Conservation (phyloP, 148 eudicot species). For the Rhododendron vialii region DNA sequence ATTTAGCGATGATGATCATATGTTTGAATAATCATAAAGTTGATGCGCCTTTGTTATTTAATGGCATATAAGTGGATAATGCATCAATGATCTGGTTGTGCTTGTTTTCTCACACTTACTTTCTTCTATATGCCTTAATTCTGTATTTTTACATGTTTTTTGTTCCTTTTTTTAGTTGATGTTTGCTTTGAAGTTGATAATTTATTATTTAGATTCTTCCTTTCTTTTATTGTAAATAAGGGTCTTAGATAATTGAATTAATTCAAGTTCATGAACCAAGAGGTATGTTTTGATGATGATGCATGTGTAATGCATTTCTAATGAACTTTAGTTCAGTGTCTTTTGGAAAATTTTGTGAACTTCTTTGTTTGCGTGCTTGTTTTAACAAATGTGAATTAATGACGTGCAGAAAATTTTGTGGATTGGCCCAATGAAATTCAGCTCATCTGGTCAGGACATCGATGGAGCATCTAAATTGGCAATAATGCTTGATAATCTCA, state of each 20-base stretch:
- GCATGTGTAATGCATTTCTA: background rate
- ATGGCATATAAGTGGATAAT: background rate
- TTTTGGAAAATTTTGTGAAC: background rate
- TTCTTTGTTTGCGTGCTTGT: background rate
- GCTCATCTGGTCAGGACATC: slow-evolving; percentile 25
- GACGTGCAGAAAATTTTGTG: slow-evolving; percentile 64
- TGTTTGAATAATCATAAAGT: background rate
- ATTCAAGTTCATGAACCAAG: background rate
- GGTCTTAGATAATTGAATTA: background rate
- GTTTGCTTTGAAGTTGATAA: background rate
- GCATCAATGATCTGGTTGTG: background rate
- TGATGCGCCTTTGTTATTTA: background rate
- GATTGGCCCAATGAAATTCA: slow-evolving; percentile 63
- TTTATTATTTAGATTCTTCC: background rate
- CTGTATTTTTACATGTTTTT: background rate
- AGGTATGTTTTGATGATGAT: background rate
- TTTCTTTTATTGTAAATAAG: background rate
- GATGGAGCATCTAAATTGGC: slow-evolving; percentile 49
- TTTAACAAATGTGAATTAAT: slow-evolving; percentile 8
- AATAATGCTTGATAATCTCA: slow-evolving; percentile 42
- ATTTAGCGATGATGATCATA: background rate
- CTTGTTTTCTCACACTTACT: background rate
- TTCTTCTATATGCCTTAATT: background rate
- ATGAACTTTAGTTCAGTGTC: background rate
- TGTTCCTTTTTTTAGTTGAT: background rate